Evolutionary conservation across 2,329 filamentous ascomycete genomes (phyloP), one percentile per base, ranked within the genome.

Genomic region (Colletotrichum sp.): DNA sequence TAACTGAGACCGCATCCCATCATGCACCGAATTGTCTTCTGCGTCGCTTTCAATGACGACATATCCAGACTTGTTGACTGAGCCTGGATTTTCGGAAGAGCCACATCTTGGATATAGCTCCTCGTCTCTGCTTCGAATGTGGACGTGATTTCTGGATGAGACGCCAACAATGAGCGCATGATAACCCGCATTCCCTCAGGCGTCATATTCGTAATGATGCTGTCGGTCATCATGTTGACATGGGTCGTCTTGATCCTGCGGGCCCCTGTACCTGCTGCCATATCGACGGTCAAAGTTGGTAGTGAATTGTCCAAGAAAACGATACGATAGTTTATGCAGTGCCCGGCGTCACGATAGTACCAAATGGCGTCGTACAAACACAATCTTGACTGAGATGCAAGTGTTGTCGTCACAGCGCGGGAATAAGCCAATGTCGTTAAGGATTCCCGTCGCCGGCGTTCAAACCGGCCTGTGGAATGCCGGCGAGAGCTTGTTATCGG

Each of bases 171-270:
- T 9, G 79, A 80, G 71, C 85, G 80, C 68, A 87, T 78, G 7
- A 87, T 80, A 8, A 81, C 81, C 4, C 86, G 83, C 18, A 88
- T 77, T 7, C 82, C 85, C n/a, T 86, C 85, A 1, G 80, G 77
- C 1, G 85, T 81, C 28, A 88, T 76, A 61, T 85, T 87, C n/a
- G 83, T 84, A 68, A 88, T 85, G 72, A 87, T 83, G 6, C 84
- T 86, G 72, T 87, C 86, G 3, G 84, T 85, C 86, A 87, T 87
- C 83, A 87, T 86, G 68, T 88, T 88, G 76, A 87, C 85, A 78
- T 88, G 86, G 30, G 85, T 84, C 43, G 76, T 78, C n/a, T 78
- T 80, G 69, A 75, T 76, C 68, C 77, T 48, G 21, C 28, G 60
- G n/a, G 43, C 48, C 8, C 48, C 59, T 14, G 68, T 8, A 6